Percentiles rank a stretch among this genome's conserved stretches.
phyloP scores from a whole-genome alignment of 1,139 yeast genomes.

The Magnusiomyces suaveolens region DNA sequence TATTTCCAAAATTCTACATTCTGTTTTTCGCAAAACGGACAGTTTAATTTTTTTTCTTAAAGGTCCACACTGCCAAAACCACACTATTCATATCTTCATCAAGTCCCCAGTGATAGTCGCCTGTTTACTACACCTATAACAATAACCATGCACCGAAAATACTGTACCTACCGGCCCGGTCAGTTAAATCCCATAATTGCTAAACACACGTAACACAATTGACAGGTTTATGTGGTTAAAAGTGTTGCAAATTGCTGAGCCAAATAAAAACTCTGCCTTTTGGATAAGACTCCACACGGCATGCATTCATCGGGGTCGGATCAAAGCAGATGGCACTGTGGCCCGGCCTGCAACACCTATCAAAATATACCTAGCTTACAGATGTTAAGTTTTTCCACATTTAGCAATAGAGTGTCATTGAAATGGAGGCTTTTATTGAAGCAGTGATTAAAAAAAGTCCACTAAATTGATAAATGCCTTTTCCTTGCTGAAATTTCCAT shows the following conservation, averaged over 20 bases:
- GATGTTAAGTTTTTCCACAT: slow-evolving; percentile 72
- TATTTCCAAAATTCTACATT: too few species aligned
- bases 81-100: slow-evolving; percentile 50
- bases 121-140: slow-evolving; percentile 91
- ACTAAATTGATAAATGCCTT: slow-evolving; percentile 82
- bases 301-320: slow-evolving; percentile 89
- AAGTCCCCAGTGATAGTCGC: slow-evolving; percentile 95
- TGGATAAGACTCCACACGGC: slow-evolving; percentile 91
- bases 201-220: slow-evolving; percentile 85
- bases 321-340: slow-evolving; percentile 93
- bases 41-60: slow-evolving; percentile 94
- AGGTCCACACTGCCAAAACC: slow-evolving; percentile 77
- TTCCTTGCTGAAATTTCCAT: slow-evolving; percentile 89
- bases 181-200: slow-evolving; percentile 93
- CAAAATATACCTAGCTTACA: slow-evolving; percentile 70
- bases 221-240: slow-evolving; percentile 68
- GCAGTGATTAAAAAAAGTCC: slow-evolving; percentile 81
- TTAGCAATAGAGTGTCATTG: slow-evolving; percentile 83
- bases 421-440: slow-evolving; percentile 74
- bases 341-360: slow-evolving; percentile 95
- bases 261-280: slow-evolving; percentile 96
- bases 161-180: slow-evolving; percentile 76
- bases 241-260: slow-evolving; percentile 73
- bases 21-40: slow-evolving; percentile 87
- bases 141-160: slow-evolving; percentile 88